These are phyloP conservation scores for Dimocarpus longan DNA, from an alignment of 345 rosid genomes.

Conservation along the genomic window DNA sequence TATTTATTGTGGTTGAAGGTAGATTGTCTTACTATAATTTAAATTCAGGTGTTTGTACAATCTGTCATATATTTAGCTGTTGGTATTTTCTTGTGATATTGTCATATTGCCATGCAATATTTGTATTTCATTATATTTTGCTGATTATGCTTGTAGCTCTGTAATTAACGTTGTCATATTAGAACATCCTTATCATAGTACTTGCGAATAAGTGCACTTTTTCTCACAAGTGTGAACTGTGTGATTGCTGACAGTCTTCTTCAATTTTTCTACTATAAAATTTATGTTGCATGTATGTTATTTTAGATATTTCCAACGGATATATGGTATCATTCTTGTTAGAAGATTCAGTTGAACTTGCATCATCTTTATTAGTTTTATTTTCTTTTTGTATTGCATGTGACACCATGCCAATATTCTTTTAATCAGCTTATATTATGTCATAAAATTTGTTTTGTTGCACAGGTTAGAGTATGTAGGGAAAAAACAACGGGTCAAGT, in stretches of 20 bases:
- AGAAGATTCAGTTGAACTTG: not conserved
- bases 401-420: not conserved
- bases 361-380: not conserved
- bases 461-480: constrained; percentile 88
- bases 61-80: not conserved
- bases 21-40: not conserved
- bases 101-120: not conserved
- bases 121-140: not conserved
- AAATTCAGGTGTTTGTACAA: not conserved
- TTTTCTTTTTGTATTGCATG: not conserved
- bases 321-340: not conserved
- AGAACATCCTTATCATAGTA: not conserved
- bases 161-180: not conserved
- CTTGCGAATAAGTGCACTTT: not conserved
- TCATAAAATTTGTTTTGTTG: constrained; percentile 24
- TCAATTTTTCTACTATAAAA: not conserved
- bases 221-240: not conserved
- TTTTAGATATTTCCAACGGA: not conserved
- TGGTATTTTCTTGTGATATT: not conserved
- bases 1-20: not conserved
- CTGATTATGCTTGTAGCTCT: not conserved
- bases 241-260: not conserved
- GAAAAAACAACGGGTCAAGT: constrained; percentile 89
- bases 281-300: not conserved
- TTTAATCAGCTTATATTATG: constrained; percentile 3